Evolutionary conservation across 805 yeast species (phyloP).

Genomic region (Candida multigemmis): DNA sequence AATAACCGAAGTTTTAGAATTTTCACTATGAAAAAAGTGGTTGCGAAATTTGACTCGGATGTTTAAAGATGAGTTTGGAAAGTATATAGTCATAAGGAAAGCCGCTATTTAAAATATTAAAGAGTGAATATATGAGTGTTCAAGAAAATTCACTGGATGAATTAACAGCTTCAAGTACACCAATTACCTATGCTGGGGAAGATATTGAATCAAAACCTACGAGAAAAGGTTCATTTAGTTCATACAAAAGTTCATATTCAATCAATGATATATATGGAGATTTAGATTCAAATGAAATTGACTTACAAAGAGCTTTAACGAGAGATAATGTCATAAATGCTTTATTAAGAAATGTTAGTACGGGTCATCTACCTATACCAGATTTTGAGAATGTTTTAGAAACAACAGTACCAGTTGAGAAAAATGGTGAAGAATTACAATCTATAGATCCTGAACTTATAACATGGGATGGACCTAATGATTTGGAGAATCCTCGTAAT

Average conservation of each 20-base stretch:
- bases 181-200: no score
- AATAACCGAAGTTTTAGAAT: no score
- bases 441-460: conserved; percentile 56
- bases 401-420: conserved; percentile 20
- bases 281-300: conserved; percentile 18
- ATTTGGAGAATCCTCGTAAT: conserved; percentile 56
- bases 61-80: no score
- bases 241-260: conserved; percentile 8
- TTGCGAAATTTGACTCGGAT: no score
- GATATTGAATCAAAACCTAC: conserved; percentile 1
- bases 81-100: no score
- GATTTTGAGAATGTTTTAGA: conserved; percentile 9
- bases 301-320: conserved; percentile 19
- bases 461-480: conserved; percentile 58
- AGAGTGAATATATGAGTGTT: no score
- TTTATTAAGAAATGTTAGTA: conserved; percentile 5
- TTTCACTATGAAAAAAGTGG: no score
- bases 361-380: conserved; percentile 1
- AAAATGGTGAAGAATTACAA: conserved; percentile 46
- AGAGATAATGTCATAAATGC: conserved; percentile 19
- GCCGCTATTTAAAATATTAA: no score
- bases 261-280: conserved; percentile 24
- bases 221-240: conserved; percentile 9
- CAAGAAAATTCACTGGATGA: no score
- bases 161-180: no score